These are phyloP conservation scores for Ceratocystis ficicola DNA, from an alignment of 2,329 filamentous ascomycete species.

Conservation along the genomic window DNA sequence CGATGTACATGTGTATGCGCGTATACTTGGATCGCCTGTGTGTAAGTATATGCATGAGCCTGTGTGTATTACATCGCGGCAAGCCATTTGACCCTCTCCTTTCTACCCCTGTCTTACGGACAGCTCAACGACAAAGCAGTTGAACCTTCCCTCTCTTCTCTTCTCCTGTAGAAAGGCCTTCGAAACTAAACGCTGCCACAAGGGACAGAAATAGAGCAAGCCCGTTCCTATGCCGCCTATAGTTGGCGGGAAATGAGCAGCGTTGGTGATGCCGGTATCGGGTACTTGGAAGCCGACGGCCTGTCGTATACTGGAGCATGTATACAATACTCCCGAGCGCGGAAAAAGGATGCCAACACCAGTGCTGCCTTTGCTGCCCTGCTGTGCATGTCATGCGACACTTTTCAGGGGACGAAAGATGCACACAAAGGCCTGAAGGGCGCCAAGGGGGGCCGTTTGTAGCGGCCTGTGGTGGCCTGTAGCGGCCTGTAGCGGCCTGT, in stretches of 20 bases:
- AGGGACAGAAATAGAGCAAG: neutral
- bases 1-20: no score
- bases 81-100: no score
- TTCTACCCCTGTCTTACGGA: no score
- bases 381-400: no score
- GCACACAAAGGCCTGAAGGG: neutral
- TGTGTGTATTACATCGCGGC: no score
- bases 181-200: neutral
- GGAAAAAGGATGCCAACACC: neutral
- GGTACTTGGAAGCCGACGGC: neutral
- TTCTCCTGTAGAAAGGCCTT: no score
- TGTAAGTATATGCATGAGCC: no score
- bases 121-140: neutral
- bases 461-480: neutral
- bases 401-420: neutral
- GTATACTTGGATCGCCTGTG: no score
- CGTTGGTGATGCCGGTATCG: neutral
- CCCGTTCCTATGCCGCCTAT: neutral
- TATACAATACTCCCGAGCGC: neutral
- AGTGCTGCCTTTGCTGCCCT: neutral
- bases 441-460: neutral
- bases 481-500: no score
- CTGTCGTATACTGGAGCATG: neutral
- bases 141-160: neutral
- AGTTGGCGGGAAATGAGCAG: neutral